phyloP scores from a whole-genome alignment of 495 filamentous ascomycete genomes.

The Gamarada debralockiae region DNA sequence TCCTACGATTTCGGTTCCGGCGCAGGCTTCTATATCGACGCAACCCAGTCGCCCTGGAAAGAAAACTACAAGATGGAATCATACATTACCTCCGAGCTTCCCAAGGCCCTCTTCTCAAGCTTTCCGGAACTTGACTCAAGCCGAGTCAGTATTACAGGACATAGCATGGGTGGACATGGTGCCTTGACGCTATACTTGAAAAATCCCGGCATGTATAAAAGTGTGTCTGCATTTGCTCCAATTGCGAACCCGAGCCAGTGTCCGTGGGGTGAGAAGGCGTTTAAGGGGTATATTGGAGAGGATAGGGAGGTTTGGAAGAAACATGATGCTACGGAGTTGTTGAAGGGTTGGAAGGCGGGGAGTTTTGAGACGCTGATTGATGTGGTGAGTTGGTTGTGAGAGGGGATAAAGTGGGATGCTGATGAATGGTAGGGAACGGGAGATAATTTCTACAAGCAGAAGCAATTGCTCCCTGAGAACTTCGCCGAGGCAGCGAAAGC shows the following conservation, averaged over 20 bases:
- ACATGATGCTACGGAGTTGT: constrained; percentile 89
- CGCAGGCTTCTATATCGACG: constrained; percentile 94
- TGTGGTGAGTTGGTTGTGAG: constrained; percentile 50
- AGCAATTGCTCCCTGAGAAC: constrained; percentile 91
- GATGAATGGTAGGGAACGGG: constrained; percentile 73
- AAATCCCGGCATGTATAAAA: constrained; percentile 84
- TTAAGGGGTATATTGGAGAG: constrained; percentile 81
- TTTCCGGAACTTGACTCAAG: constrained; percentile 62
- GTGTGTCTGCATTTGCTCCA: constrained; percentile 85
- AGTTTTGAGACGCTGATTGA: constrained; percentile 76
- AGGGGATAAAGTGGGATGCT: background rate
- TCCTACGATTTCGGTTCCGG: constrained; percentile 85
- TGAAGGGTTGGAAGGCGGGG: constrained; percentile 61
- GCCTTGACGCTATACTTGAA: constrained; percentile 88
- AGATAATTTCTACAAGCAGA: constrained; percentile 94
- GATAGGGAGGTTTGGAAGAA: constrained; percentile 71
- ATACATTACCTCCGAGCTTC: constrained; percentile 82
- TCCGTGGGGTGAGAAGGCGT: constrained; percentile 95
- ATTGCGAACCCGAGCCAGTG: constrained; percentile 84
- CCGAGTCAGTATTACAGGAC: constrained; percentile 79
- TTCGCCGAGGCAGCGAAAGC: constrained; percentile 75
- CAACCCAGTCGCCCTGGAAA: constrained; percentile 68
- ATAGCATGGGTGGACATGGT: constrained; percentile 96
- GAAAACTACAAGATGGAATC: constrained; percentile 87
- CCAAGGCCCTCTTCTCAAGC: constrained; percentile 61